Evolutionary conservation across 345 rosid species (phyloP).

Genomic region (Adansonia digitata): DNA sequence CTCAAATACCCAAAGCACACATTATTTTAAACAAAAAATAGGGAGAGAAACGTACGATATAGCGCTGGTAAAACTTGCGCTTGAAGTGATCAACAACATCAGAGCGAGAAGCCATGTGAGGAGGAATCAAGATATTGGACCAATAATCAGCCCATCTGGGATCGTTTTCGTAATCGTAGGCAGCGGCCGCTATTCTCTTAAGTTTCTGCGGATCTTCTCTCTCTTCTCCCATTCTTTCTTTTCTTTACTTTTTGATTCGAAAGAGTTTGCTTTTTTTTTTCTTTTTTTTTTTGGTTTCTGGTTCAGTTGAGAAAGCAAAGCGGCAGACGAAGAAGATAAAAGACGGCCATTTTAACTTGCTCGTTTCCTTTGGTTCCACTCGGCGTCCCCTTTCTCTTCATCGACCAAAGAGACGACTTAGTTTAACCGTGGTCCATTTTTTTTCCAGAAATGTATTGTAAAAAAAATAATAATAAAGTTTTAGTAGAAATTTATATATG

Average conservation of each 20-base stretch:
- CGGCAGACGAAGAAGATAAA: neutral
- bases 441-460: too few relatives aligned
- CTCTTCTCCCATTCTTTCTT: constrained; percentile 53
- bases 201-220: constrained; percentile 77
- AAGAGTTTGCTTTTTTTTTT: neutral
- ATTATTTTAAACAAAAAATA: neutral
- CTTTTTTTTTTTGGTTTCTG: too few relatives aligned
- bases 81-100: constrained; percentile 85
- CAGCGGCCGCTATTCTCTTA: constrained; percentile 71
- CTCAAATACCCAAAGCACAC: neutral
- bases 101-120: constrained; percentile 76
- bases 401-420: too few relatives aligned
- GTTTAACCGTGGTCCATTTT: too few relatives aligned
- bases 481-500: too few relatives aligned
- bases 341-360: neutral
- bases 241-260: neutral
- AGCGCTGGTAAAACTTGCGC: constrained; percentile 96
- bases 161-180: constrained; percentile 85
- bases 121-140: constrained; percentile 90
- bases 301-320: neutral
- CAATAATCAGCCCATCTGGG: constrained; percentile 84
- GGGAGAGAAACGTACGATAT: constrained; percentile 36
- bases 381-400: too few relatives aligned
- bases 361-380: too few relatives aligned
- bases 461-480: too few relatives aligned